Evolutionary conservation across 2,329 filamentous ascomycete genomes (phyloP), one percentile per base, ranked within the genome.

Genomic region (Plenodomus tracheiphilus): DNA sequence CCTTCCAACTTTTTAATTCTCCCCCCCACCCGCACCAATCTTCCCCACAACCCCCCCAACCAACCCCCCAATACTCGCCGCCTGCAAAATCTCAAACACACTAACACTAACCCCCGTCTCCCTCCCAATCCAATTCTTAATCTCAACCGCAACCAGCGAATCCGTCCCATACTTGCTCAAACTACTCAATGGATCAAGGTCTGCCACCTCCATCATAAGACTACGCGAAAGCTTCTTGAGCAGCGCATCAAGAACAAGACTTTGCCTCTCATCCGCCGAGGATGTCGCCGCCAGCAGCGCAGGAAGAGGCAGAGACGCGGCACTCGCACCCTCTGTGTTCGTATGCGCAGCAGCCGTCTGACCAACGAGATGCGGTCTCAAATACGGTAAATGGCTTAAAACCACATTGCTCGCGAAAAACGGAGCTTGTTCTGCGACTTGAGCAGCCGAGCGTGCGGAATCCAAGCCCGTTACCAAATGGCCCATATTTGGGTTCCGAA

Each of bases 131-230:
- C 64, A 65, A 18, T 58, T 61, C 20, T 50, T 51, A 8, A 69
- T 30, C 42, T 69, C 65, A 1, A 67, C 50, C 0, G 64, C 65
- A 1, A 66, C 49, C 1, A 69, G 47, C 0, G 60, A 66, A 39
- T 68, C 66, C 0, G 62, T 49, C 0, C 65, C 64, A 16, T 54
- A 62, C 2, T 45, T 32, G 11, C 51, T 48, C 34, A 66, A 30
- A 2, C 51, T 30, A 6, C 49, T 32, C 0, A 4, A n/a, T 0
- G 47, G 19, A 18, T 66, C 62, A 11, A 66, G 43, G 1, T 64
- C 61, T 1, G 40, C 13, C 0, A 47, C 32, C 7, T 56, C 38
- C 41, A 60, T 67, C 32, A 46, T 51, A 25, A 65, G 17, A 6
- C 43, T 48, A 11, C 49, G 46, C 2, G 56, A 46, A 6, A 61